Percentiles rank a stretch among this genome's conserved stretches.
phyloP scores from a whole-genome alignment of 192 early-diverging fungal genomes.

The Spizellomyces punctatus region DNA sequence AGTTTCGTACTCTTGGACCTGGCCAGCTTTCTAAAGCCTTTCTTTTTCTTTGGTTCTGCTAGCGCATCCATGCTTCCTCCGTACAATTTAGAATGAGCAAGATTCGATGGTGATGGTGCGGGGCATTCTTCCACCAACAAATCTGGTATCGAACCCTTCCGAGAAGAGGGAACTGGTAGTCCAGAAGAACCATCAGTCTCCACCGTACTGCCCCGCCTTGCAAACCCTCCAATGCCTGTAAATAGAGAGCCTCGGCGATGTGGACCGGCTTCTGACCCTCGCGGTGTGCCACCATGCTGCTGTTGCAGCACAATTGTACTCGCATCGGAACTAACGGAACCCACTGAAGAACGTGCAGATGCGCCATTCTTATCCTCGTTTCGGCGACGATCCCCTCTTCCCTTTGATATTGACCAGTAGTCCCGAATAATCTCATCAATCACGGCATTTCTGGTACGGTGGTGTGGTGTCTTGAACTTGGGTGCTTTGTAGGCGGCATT shows the following conservation, averaged over 20 bases:
- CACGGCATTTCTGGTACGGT: constrained; percentile 40
- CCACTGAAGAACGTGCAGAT: neutral
- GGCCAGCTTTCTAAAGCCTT: no score
- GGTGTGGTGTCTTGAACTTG: constrained; percentile 44
- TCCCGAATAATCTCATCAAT: constrained; percentile 48
- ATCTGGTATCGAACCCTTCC: no score
- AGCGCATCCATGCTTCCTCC: neutral
- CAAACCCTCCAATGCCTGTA: neutral
- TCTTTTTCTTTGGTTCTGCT: constrained; percentile 7
- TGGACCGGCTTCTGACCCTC: neutral
- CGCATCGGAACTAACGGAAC: neutral
- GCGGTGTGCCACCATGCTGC: neutral
- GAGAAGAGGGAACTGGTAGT: no score
- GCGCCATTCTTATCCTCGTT: neutral
- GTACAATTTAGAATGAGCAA: neutral
- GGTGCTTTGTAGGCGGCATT: constrained; percentile 50
- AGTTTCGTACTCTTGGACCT: constrained; percentile 5
- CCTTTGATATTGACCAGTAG: constrained; percentile 8
- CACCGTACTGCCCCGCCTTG: neutral
- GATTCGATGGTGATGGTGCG: no score
- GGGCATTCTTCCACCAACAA: no score
- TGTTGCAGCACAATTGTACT: neutral
- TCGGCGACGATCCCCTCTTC: neutral
- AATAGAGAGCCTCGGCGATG: neutral
- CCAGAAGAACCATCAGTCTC: neutral